A percentile compares a stretch with the other conserved stretches of the same genome.
Evolutionary conservation across 768 basidiomycete species (phyloP).

Genomic region (Fomitopsis serialis): DNA sequence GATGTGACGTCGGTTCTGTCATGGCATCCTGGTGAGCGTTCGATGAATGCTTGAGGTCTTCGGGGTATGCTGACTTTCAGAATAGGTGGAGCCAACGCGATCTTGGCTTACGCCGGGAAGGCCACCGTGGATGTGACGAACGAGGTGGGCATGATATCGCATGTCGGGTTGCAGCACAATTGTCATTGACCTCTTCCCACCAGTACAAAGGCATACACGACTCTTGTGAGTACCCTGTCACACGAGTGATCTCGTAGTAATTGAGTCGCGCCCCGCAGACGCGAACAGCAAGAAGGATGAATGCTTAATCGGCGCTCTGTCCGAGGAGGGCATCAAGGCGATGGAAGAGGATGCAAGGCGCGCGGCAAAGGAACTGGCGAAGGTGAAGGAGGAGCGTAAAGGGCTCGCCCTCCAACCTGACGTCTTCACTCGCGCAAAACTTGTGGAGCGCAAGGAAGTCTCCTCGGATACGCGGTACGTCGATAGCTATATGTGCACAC

Average conservation of each 20-base stretch:
- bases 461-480: constrained; percentile 14
- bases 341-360: constrained; percentile 17
- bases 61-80: too few species aligned
- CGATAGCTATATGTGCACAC: too few species aligned
- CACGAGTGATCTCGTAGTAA: too few species aligned
- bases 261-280: constrained; percentile 7
- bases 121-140: constrained; percentile 16
- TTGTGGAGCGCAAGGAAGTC: constrained; percentile 10
- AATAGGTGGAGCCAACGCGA: constrained; percentile 10
- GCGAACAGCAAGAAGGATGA: constrained; percentile 17
- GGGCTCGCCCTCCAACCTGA: constrained; percentile 16
- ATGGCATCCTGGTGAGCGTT: constrained; percentile 10
- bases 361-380: constrained; percentile 10
- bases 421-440: constrained; percentile 13
- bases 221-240: constrained; percentile 6
- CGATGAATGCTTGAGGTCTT: background rate
- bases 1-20: constrained; percentile 11
- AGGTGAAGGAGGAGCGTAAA: constrained; percentile 15
- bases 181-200: background rate
- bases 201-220: constrained; percentile 20
- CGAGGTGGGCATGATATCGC: constrained; percentile 9
- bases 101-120: constrained; percentile 17
- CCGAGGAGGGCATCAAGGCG: constrained; percentile 11
- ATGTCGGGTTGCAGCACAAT: background rate
- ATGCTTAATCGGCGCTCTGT: constrained; percentile 14